phyloP scores from a whole-genome alignment of 169 alveolate species.

The Cryptosporidium ubiquitum region DNA sequence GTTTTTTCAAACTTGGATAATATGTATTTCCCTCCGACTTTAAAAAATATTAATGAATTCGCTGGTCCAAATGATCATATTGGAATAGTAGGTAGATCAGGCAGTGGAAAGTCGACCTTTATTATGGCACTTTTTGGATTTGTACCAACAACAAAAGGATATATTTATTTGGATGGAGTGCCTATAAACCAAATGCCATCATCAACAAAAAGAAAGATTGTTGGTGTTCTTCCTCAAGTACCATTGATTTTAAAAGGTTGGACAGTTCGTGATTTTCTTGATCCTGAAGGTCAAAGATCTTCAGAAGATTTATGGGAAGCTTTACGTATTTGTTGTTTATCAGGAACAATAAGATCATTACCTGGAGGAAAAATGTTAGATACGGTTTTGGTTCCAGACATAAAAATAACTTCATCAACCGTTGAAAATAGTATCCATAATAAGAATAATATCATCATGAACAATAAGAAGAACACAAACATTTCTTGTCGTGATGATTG shows the following conservation, averaged over 20 bases:
- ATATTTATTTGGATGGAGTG: constrained; percentile 61
- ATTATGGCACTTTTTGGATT: constrained; percentile 72
- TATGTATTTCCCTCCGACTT: constrained; percentile 72
- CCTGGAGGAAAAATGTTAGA: constrained; percentile 72
- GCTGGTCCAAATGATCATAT: constrained; percentile 79
- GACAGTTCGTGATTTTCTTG: constrained; percentile 77
- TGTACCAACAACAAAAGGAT: constrained; percentile 68
- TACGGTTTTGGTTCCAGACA: constrained; percentile 59
- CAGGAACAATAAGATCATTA: constrained; percentile 42
- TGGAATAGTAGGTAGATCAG: constrained; percentile 81
- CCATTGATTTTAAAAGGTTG: constrained; percentile 76
- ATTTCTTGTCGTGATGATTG: not conserved
- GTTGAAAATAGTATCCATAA: not conserved
- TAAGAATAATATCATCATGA: not conserved
- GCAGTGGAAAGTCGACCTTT: constrained; percentile 77
- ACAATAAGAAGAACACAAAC: not conserved
- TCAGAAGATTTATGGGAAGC: constrained; percentile 78
- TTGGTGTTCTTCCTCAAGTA: constrained; percentile 77
- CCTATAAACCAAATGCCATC: constrained; percentile 47
- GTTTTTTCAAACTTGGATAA: not conserved
- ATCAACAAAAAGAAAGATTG: constrained; percentile 55
- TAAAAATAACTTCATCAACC: constrained; percentile 4
- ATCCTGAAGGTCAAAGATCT: constrained; percentile 75
- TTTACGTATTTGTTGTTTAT: constrained; percentile 58
- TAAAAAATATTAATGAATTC: constrained; percentile 75